Conservation (phyloP, 2,329 filamentous ascomycete genomes). For the Talaromyces sp. region DNA sequence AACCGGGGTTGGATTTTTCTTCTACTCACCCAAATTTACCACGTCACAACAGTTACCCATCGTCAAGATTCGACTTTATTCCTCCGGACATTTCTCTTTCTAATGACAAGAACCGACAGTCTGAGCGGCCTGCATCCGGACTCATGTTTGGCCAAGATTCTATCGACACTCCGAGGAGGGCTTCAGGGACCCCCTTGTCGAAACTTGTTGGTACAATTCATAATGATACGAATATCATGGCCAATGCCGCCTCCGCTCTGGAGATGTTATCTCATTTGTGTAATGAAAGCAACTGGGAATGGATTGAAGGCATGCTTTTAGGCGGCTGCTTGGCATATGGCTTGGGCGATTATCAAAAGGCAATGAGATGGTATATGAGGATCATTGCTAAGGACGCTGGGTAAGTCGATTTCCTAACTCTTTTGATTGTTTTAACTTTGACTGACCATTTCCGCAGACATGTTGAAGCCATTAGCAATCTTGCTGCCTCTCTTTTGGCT, state of each 20-base stretch:
- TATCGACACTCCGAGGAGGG: slow-evolving; percentile 8
- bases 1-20: slow-evolving; percentile 49
- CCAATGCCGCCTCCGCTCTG: slow-evolving; percentile 61
- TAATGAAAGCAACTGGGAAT: slow-evolving; percentile 75
- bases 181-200: slow-evolving; percentile 27
- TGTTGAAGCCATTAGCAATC: slow-evolving; percentile 89
- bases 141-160: slow-evolving; percentile 1
- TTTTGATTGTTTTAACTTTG: background rate
- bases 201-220: slow-evolving; percentile 27
- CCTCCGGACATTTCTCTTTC: slow-evolving; percentile 13
- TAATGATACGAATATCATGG: slow-evolving; percentile 40
- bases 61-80: slow-evolving; percentile 29
- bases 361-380: slow-evolving; percentile 47
- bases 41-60: slow-evolving; percentile 32
- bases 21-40: slow-evolving; percentile 26
- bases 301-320: slow-evolving; percentile 88
- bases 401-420: slow-evolving; percentile 30
- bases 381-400: slow-evolving; percentile 56
- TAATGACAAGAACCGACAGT: slow-evolving; percentile 3
- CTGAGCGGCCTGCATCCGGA: slow-evolving; percentile 1
- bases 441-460: slow-evolving; percentile 50
- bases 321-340: slow-evolving; percentile 91
- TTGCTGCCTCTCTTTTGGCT: slow-evolving; percentile 82
- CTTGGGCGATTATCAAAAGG: slow-evolving; percentile 73
- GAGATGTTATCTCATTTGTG: slow-evolving; percentile 70